Base-by-base conservation (phyloP, 2,329 filamentous ascomycete genomes). In the Immersiporthe knoxdaviesiana region DNA sequence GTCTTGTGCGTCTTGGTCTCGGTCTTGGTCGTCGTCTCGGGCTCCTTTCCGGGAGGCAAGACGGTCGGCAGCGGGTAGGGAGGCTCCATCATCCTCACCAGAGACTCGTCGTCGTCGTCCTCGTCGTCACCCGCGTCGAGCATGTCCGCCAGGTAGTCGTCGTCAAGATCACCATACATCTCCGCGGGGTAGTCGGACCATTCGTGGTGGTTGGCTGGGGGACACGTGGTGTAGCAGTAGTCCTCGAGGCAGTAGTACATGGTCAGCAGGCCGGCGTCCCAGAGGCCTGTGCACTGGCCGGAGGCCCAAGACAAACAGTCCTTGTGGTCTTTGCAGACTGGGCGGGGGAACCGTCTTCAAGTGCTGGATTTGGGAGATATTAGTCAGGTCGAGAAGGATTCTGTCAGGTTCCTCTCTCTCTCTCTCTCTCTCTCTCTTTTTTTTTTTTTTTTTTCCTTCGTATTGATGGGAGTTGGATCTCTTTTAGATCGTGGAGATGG, bases 191-290 rank as follows among this genome's bases (percentile, higher is more conserved):
- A n/a, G 24, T 18, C 14, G 10, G n/a, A 41, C 60, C 14, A 32
- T n/a, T n/a, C n/a, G n/a, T n/a, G 10, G 12, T 8, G 24, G 24
- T 18, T 12, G 32, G 65, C 0, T 54, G 2, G 11, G 18, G 65
- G 44, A 39, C 65, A 67, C 44, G 62, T 12, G 1, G 32, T 58
- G 30, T 67, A 62, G 56, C 58, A 67, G 41, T 67, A 54, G 2
- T 54, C 35, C 12, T 67, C 30, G n/a, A 50, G 16, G 32, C 65
- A 67, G 47, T 67, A 62, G 10, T 32, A 8, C 58, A 61, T 66
- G 56, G 54, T 18, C n/a, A 54, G 59, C 8, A 67, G 65, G 5
- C 56, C 65, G 7, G 58, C n/a, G n/a, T n/a, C n/a, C n/a, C n/a
- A 41, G 30, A 8, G 35, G 35, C n/a, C 44, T 18, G 10, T 37